These are phyloP conservation scores for Yamadazyma siamensis DNA, from an alignment of 1,139 yeast genomes.

Conservation along the genomic window DNA sequence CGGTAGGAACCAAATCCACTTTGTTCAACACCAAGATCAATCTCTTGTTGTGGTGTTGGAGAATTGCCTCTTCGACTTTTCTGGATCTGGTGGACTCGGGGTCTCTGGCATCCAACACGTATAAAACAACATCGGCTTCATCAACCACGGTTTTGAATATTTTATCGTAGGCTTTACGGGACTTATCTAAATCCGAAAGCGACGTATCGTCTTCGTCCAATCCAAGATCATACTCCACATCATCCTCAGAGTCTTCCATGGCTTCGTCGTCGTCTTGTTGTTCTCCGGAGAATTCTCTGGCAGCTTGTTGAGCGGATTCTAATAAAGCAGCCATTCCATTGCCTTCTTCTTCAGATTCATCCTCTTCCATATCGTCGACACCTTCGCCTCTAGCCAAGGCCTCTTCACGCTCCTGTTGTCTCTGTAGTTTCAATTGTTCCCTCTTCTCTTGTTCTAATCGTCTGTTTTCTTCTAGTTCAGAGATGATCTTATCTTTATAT, in stretches of 20 bases:
- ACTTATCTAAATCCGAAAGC: constrained; percentile 54
- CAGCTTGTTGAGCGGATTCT: constrained; percentile 86
- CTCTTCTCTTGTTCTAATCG: constrained; percentile 60
- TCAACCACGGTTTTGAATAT: constrained; percentile 81
- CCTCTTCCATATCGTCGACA: constrained; percentile 36
- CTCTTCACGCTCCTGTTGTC: constrained; percentile 46
- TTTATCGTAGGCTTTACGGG: constrained; percentile 91
- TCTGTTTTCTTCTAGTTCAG: constrained; percentile 75
- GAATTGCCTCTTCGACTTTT: constrained; percentile 85
- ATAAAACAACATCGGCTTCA: constrained; percentile 82
- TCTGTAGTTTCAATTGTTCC: constrained; percentile 44
- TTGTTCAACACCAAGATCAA: constrained; percentile 83
- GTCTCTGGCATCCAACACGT: constrained; percentile 95
- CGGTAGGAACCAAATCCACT: constrained; percentile 87
- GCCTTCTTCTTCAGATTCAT: constrained; percentile 42
- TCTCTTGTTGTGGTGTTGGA: constrained; percentile 75
- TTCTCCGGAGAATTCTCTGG: constrained; percentile 65
- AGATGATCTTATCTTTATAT: constrained; percentile 78
- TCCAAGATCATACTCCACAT: constrained; percentile 48
- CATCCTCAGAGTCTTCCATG: constrained; percentile 40
- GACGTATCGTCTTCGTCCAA: constrained; percentile 40
- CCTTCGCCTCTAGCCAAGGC: constrained; percentile 42
- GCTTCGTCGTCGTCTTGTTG: constrained; percentile 40
- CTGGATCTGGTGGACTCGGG: constrained; percentile 94
- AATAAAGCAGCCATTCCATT: constrained; percentile 80